phyloP scores from a whole-genome alignment of 1,139 yeast species.

The Petasospora fabianii region DNA sequence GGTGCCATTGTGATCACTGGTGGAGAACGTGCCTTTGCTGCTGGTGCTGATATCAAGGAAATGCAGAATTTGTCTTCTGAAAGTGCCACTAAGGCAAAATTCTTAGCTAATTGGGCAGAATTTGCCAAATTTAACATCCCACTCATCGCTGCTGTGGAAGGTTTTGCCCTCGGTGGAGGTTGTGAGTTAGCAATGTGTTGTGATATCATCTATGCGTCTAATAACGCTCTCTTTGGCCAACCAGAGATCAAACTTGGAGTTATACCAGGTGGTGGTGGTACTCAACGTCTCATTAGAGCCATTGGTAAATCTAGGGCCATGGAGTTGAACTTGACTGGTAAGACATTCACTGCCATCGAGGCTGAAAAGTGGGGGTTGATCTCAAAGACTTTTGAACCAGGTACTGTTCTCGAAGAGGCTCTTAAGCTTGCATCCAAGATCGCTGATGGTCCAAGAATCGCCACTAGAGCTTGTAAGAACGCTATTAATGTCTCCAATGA shows the following conservation, averaged over 20 bases:
- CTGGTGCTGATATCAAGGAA: slow-evolving; percentile 53
- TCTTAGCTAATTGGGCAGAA: slow-evolving; percentile 23
- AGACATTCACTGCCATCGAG: slow-evolving; percentile 39
- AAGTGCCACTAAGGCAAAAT: slow-evolving; percentile 14
- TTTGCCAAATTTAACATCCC: slow-evolving; percentile 38
- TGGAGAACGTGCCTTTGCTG: slow-evolving; percentile 44
- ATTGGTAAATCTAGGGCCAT: slow-evolving; percentile 48
- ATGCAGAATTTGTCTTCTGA: slow-evolving; percentile 32
- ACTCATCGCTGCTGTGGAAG: slow-evolving; percentile 49
- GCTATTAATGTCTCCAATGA: slow-evolving; percentile 40
- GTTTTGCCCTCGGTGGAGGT: slow-evolving; percentile 52
- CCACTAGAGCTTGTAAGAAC: slow-evolving; percentile 45
- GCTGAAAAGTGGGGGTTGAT: slow-evolving; percentile 50
- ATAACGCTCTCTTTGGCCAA: slow-evolving; percentile 48
- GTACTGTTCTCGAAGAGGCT: slow-evolving; percentile 39
- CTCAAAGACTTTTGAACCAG: slow-evolving; percentile 38
- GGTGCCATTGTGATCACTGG: slow-evolving; percentile 49
- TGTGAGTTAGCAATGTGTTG: slow-evolving; percentile 50
- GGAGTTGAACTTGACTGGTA: slow-evolving; percentile 46
- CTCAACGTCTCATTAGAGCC: slow-evolving; percentile 44
- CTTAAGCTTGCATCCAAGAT: slow-evolving; percentile 41
- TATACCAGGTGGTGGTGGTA: slow-evolving; percentile 53
- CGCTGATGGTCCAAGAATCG: slow-evolving; percentile 39
- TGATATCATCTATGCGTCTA: slow-evolving; percentile 48
- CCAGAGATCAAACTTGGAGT: slow-evolving; percentile 51